Evolutionary conservation across 495 filamentous ascomycete species (phyloP).

Genomic region (Hyaloscypha hepaticicola): DNA sequence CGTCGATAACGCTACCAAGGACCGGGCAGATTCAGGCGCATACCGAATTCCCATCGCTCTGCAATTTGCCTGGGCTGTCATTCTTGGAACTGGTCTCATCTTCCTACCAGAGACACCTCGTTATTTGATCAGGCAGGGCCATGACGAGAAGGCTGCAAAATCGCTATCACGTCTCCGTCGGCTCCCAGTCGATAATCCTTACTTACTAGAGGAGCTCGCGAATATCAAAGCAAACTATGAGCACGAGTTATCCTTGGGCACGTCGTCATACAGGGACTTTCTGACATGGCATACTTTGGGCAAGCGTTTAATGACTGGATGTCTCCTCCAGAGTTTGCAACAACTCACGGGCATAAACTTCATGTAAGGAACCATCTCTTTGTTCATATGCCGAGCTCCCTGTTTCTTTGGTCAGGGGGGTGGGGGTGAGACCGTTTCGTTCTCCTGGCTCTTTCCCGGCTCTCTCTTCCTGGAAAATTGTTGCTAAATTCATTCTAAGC

Average conservation of each 20-base stretch:
- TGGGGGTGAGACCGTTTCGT: too few relatives aligned
- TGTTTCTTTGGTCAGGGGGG: too few relatives aligned
- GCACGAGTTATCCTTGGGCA: conserved; percentile 57
- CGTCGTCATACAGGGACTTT: conserved; percentile 55
- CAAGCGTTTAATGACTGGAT: background rate
- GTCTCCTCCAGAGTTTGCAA: conserved; percentile 38
- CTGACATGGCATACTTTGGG: conserved; percentile 48
- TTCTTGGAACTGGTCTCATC: conserved; percentile 68
- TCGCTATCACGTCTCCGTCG: conserved; percentile 65
- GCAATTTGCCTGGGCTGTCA: conserved; percentile 77
- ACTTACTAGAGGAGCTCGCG: conserved; percentile 62
- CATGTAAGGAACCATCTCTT: too few relatives aligned
- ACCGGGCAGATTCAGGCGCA: conserved; percentile 61
- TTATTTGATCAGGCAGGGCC: conserved; percentile 69
- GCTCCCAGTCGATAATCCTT: conserved; percentile 57
- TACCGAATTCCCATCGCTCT: conserved; percentile 83
- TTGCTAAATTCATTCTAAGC: too few relatives aligned
- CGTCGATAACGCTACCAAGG: conserved; percentile 70
- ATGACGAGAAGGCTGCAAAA: conserved; percentile 62
- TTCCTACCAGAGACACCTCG: conserved; percentile 80
- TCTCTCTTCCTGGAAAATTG: too few relatives aligned
- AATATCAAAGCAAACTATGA: conserved; percentile 81
- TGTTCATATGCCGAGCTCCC: too few relatives aligned
- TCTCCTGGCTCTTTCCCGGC: too few relatives aligned
- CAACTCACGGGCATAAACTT: conserved; percentile 79